phyloP scores from a whole-genome alignment of 495 filamentous ascomycete species.

The Letharia lupina region DNA sequence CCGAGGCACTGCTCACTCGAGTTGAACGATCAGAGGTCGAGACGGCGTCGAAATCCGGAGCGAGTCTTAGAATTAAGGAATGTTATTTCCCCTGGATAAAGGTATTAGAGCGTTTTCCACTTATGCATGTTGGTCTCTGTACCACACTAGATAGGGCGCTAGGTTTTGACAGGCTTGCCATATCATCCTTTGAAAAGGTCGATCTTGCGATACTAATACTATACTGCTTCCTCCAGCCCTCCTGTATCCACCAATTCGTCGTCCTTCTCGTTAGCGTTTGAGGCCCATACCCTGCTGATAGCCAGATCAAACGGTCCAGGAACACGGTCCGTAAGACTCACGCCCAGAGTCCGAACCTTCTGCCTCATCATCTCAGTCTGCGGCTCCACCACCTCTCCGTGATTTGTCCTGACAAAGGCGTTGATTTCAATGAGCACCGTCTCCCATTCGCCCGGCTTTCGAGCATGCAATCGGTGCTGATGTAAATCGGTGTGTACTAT shows the following conservation, averaged over 20 bases:
- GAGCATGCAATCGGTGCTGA: slow-evolving; percentile 83
- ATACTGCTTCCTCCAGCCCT: not conserved
- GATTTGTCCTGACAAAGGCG: slow-evolving; percentile 90
- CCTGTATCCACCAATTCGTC: slow-evolving; percentile 24
- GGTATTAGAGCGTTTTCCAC: not conserved
- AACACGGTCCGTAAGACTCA: slow-evolving; percentile 81
- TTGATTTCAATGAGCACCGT: slow-evolving; percentile 80
- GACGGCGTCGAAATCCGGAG: not conserved
- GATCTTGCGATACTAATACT: not conserved
- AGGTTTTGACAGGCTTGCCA: not conserved
- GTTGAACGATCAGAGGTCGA: not conserved
- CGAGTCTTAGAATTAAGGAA: not conserved
- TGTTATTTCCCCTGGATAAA: not conserved
- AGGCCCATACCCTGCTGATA: slow-evolving; percentile 77
- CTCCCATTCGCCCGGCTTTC: slow-evolving; percentile 81
- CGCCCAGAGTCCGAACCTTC: slow-evolving; percentile 74
- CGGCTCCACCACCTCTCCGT: slow-evolving; percentile 82
- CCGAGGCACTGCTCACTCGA: not conserved
- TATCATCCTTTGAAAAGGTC: not conserved
- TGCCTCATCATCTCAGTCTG: slow-evolving; percentile 79
- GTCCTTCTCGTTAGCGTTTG: slow-evolving; percentile 35
- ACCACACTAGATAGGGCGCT: not conserved
- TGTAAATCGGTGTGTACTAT: slow-evolving; percentile 89
- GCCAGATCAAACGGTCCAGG: slow-evolving; percentile 78
- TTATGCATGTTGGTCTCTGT: not conserved